Conservation (phyloP, 345 rosid species). For the Gossypioides kirkii region DNA sequence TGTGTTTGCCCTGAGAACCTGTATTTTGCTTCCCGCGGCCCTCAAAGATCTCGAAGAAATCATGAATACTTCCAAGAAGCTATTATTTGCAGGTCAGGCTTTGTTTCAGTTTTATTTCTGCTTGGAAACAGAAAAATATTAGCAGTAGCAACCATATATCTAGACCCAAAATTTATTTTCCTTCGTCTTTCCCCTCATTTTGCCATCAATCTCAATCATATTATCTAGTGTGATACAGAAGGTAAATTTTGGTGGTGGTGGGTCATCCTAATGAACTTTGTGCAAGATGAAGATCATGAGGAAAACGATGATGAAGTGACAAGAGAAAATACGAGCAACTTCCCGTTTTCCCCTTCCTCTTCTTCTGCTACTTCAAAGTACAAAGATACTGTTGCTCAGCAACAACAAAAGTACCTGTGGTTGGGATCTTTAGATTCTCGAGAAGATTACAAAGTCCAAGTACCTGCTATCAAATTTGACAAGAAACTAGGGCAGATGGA, state of each 20-base stretch:
- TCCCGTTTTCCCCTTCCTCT: conserved; percentile 26
- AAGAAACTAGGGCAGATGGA: conserved; percentile 34
- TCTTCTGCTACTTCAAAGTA: conserved; percentile 24
- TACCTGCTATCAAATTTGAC: conserved; percentile 25
- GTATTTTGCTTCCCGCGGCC: conserved; percentile 16
- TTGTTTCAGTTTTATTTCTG: neutral
- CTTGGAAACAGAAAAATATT: neutral
- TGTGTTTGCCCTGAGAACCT: conserved; percentile 8
- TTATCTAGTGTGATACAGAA: conserved; percentile 20
- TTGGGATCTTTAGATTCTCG: conserved; percentile 23
- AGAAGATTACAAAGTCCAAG: conserved; percentile 15
- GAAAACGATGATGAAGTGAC: conserved; percentile 26
- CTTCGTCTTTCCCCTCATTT: neutral
- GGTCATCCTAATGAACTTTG: conserved; percentile 36
- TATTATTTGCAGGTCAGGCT: conserved; percentile 30
- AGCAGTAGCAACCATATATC: neutral
- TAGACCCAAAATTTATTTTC: conserved; percentile 5
- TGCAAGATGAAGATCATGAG: conserved; percentile 27
- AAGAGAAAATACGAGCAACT: conserved; percentile 10
- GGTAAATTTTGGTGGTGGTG: conserved; percentile 15
- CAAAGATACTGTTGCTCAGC: conserved; percentile 17
- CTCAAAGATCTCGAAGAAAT: conserved; percentile 30
- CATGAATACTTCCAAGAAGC: neutral
- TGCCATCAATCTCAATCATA: conserved; percentile 10
- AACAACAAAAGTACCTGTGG: conserved; percentile 24